Evolutionary conservation across 2,329 filamentous ascomycete genomes (phyloP), one percentile per base, ranked within the genome.

Genomic region (Cordyceps militaris): DNA sequence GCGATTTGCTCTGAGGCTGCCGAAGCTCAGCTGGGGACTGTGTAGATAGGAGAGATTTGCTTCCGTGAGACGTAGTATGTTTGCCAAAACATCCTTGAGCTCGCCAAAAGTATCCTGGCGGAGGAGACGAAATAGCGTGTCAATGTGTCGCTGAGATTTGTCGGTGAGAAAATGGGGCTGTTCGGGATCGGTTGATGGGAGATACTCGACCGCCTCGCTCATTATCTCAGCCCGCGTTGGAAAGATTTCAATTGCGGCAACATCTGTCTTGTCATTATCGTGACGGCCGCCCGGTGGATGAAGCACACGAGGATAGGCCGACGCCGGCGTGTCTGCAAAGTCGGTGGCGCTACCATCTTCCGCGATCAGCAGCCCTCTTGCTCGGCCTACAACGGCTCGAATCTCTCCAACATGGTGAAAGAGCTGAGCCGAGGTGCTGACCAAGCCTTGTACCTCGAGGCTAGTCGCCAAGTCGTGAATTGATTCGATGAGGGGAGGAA

Each of bases 161-260:
- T 57, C 21, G n/a, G 38, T 26, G 21, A 57, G 36, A 21, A 57
- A 57, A 46, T 57, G 55, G 7, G 55, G 55, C 28, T 50, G 47
- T 7, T 57, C 55, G 9, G 36, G 55, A 8, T 50, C 55, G 24
- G 47, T 57, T 9, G 55, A 57, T 44, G 55, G 55, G 19, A 57
- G 55, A 28, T 44, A 51, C 36, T 57, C 55, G 28, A 34, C 38
- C 2, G n/a, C 36, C 5, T 57, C 38, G 23, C 47, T 51, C 4
- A 51, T 13, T 7, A 57, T 57, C 38, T 57, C 47, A 6, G n/a
- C 46, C 11, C 55, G 46, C 7, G 55, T 57, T 6, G 55, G 55
- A 21, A 57, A 51, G 13, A 57, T 51, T 3, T 26, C 36, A 3
- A 57, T 19, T 9, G 13, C 38, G 1, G 47, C 24, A 38, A 57